phyloP scores from a whole-genome alignment of 2,329 filamentous ascomycete genomes.

The Aphanocladium album region DNA sequence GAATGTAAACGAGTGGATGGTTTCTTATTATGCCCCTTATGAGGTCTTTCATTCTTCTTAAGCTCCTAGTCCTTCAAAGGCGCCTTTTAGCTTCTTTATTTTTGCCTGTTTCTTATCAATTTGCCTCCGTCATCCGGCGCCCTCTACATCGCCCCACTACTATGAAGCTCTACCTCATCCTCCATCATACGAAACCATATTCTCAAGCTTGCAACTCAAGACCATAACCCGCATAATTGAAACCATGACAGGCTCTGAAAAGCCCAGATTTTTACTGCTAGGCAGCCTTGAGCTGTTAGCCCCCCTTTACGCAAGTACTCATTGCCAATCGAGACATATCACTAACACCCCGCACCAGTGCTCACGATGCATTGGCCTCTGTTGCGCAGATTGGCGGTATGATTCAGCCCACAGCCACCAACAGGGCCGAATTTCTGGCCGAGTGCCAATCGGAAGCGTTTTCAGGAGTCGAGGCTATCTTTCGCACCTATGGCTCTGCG shows the following conservation, averaged over 20 bases:
- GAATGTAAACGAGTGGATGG: too few species aligned
- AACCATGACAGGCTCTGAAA: slow-evolving; percentile 9
- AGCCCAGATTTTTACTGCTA: slow-evolving; percentile 35
- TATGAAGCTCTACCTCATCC: not conserved
- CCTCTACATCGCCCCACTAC: slow-evolving; percentile 8
- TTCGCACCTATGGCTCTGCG: slow-evolving; percentile 65
- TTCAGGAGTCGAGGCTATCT: slow-evolving; percentile 60
- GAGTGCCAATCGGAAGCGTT: slow-evolving; percentile 62
- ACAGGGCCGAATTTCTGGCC: slow-evolving; percentile 61
- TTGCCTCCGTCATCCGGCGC: slow-evolving; percentile 4
- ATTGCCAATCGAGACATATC: not conserved
- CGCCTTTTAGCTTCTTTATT: too few species aligned
- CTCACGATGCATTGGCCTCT: slow-evolving; percentile 58
- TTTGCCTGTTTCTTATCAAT: too few species aligned
- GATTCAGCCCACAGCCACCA: slow-evolving; percentile 54
- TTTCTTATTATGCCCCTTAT: too few species aligned
- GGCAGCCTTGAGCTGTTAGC: slow-evolving; percentile 36
- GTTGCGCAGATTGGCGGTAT: slow-evolving; percentile 61
- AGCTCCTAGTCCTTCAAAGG: too few species aligned
- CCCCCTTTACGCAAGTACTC: not conserved
- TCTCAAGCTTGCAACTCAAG: not conserved
- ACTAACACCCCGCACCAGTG: slow-evolving; percentile 39
- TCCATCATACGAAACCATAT: not conserved
- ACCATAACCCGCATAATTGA: not conserved
- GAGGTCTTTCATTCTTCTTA: too few species aligned